Evolutionary conservation across 2,329 filamentous ascomycete genomes (phyloP).

Genomic region (Fusarium protoensiforme): DNA sequence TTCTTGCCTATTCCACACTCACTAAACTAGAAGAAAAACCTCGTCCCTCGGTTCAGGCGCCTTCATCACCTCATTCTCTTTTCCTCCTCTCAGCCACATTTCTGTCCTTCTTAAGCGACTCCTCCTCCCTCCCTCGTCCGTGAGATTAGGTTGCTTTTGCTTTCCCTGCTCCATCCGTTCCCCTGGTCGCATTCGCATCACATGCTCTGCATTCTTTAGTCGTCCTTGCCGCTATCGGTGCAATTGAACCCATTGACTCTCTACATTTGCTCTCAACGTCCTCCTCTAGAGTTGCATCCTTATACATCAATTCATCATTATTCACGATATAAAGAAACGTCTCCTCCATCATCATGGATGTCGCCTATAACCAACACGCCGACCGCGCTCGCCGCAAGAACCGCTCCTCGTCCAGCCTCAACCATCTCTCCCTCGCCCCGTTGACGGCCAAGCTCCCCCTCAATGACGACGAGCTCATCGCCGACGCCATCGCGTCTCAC

Average conservation of each 20-base stretch:
- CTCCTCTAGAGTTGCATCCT: background rate
- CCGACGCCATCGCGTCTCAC: conserved; percentile 43
- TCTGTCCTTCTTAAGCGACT: conserved; percentile 9
- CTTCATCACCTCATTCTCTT: background rate
- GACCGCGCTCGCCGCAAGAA: conserved; percentile 67
- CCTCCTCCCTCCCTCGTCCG: conserved; percentile 6
- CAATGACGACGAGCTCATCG: conserved; percentile 61
- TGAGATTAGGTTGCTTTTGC: conserved; percentile 11
- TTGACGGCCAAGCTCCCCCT: conserved; percentile 71
- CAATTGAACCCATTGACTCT: conserved; percentile 24
- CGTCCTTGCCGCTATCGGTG: conserved; percentile 25
- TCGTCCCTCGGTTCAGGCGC: background rate
- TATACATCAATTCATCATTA: background rate
- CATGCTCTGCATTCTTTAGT: conserved; percentile 30
- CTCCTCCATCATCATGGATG: conserved; percentile 58
- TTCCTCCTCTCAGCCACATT: background rate
- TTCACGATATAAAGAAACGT: background rate
- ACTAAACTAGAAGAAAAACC: background rate
- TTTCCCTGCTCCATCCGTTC: conserved; percentile 7
- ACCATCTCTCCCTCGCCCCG: conserved; percentile 72
- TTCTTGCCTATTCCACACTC: background rate
- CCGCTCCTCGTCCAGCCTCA: conserved; percentile 68
- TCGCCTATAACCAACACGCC: conserved; percentile 70
- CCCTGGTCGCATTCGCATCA: conserved; percentile 28
- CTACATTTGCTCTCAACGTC: conserved; percentile 25